A percentile compares a stretch with the other conserved stretches of the same genome.
phyloP scores from a whole-genome alignment of 2,329 filamentous ascomycete genomes.

The Aspergillus intermedius region DNA sequence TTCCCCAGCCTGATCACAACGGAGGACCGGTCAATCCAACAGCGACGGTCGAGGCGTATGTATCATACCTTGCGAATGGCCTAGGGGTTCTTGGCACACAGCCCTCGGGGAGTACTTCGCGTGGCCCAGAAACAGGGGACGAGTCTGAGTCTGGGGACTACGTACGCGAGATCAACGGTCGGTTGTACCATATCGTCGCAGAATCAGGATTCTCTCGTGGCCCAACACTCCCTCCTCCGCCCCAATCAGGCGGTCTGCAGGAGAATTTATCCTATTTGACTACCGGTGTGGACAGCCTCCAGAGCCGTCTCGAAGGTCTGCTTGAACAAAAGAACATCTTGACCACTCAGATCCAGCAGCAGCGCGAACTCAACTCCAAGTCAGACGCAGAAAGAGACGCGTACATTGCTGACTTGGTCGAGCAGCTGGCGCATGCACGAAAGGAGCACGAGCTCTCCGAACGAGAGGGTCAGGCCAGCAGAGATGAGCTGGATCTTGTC shows the following conservation, averaged over 20 bases:
- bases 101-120: slow-evolving; percentile 4
- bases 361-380: slow-evolving; percentile 84
- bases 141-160: slow-evolving; percentile 46
- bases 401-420: slow-evolving; percentile 40
- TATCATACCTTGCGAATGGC: slow-evolving; percentile 65
- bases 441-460: slow-evolving; percentile 54
- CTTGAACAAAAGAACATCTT: slow-evolving; percentile 85
- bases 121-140: slow-evolving; percentile 2
- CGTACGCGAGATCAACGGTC: slow-evolving; percentile 58
- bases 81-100: slow-evolving; percentile 56
- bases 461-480: slow-evolving; percentile 32
- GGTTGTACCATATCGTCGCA: slow-evolving; percentile 55
- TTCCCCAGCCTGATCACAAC: slow-evolving; percentile 28
- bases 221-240: slow-evolving; percentile 51
- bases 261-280: slow-evolving; percentile 71
- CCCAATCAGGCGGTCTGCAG: slow-evolving; percentile 53
- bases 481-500: slow-evolving; percentile 35
- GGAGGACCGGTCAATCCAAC: slow-evolving; percentile 21
- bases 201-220: slow-evolving; percentile 38
- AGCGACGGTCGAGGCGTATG: slow-evolving; percentile 46
- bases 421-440: slow-evolving; percentile 55
- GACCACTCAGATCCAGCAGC: slow-evolving; percentile 88
- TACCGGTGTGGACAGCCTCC: slow-evolving; percentile 70
- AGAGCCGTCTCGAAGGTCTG: slow-evolving; percentile 66
- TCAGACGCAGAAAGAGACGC: slow-evolving; percentile 59